These are phyloP conservation scores for Sphenostylis stenocarpa DNA, from an alignment of 306 rosid genomes.

Conservation along the genomic window DNA sequence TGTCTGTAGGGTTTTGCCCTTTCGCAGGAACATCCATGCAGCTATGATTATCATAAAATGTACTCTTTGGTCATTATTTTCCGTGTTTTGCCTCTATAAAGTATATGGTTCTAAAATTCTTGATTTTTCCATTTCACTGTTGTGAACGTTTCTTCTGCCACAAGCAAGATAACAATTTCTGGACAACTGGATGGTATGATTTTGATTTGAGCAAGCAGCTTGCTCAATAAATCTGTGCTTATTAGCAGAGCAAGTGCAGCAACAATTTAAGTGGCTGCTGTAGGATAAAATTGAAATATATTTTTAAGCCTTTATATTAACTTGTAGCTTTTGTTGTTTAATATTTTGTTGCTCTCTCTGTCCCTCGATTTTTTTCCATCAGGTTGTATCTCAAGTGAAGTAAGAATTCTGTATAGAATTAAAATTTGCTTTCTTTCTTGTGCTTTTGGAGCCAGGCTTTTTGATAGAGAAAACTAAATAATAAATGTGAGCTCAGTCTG, in stretches of 20 bases:
- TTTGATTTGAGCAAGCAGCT: constrained; percentile 3
- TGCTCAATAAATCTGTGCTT: neutral
- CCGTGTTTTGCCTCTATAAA: neutral
- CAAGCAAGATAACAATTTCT: neutral
- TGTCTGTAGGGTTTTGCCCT: neutral
- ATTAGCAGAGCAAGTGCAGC: neutral
- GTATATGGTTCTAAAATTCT: neutral
- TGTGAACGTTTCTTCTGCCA: neutral
- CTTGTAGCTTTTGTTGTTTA: constrained; percentile 9
- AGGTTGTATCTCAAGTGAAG: neutral
- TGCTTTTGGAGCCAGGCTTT: neutral
- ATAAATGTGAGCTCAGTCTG: neutral
- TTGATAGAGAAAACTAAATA: constrained; percentile 6
- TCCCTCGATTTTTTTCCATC: neutral
- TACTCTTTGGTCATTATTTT: constrained; percentile 7
- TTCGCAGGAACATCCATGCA: neutral
- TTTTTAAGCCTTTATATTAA: neutral
- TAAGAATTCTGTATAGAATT: neutral
- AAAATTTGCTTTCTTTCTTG: neutral
- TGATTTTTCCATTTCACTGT: neutral
- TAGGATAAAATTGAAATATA: neutral
- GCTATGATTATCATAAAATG: neutral
- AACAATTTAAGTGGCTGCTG: neutral
- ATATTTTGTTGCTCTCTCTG: neutral
- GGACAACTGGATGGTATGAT: neutral